phyloP scores from a whole-genome alignment of 805 yeast genomes.

The Ascoidea rubescens region DNA sequence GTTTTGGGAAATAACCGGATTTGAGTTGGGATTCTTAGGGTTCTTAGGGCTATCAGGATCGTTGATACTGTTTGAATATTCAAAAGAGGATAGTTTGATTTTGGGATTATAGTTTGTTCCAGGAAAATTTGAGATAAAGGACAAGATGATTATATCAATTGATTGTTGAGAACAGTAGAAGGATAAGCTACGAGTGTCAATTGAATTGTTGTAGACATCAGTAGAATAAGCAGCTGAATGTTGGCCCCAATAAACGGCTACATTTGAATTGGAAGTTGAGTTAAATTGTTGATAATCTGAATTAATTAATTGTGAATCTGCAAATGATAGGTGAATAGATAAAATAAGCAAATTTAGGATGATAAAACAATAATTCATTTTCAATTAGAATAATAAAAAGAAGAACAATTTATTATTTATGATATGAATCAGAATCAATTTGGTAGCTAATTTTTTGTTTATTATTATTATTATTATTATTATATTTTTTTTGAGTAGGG shows the following conservation, averaged over 20 bases:
- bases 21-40: slow-evolving; percentile 12
- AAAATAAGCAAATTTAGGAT: too few species aligned
- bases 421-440: too few species aligned
- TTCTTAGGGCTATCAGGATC: too few species aligned
- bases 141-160: slow-evolving; percentile 57
- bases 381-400: too few species aligned
- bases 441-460: too few species aligned
- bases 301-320: too few species aligned
- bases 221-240: slow-evolving; percentile 34
- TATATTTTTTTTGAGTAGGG: too few species aligned
- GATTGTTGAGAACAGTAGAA: slow-evolving; percentile 54
- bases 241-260: slow-evolving; percentile 88
- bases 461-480: too few species aligned
- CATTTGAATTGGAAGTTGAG: slow-evolving; percentile 33
- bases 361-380: too few species aligned
- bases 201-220: not conserved
- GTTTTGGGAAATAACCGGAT: slow-evolving; percentile 24
- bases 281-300: slow-evolving; percentile 15
- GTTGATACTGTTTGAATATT: not conserved
- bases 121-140: slow-evolving; percentile 60
- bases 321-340: too few species aligned
- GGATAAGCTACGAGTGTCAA: slow-evolving; percentile 17
- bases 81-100: not conserved
- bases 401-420: too few species aligned
- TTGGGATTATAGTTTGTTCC: slow-evolving; percentile 20